phyloP scores from a whole-genome alignment of 1,139 yeast species.

The Casaregolazyma lundiana region DNA sequence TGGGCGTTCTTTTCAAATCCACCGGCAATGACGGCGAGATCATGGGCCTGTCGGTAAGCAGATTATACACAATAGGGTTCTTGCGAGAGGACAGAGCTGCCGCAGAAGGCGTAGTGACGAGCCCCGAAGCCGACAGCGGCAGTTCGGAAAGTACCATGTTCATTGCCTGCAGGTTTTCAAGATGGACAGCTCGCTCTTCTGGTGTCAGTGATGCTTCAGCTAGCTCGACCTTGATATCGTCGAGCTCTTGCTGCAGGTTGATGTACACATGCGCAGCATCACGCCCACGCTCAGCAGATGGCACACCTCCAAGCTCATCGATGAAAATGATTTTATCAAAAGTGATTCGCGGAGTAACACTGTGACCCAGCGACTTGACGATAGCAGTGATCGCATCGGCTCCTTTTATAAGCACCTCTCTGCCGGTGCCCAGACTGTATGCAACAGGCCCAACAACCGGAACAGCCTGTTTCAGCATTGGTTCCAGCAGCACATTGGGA shows the following conservation, averaged over 20 bases:
- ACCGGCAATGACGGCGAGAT: slow-evolving; percentile 90
- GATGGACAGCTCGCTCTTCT: slow-evolving; percentile 45
- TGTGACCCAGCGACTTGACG: slow-evolving; percentile 30
- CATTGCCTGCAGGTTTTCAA: slow-evolving; percentile 53
- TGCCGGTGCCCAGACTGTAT: slow-evolving; percentile 39
- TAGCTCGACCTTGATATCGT: slow-evolving; percentile 60
- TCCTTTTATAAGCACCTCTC: slow-evolving; percentile 37
- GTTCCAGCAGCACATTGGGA: slow-evolving; percentile 36
- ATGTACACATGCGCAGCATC: slow-evolving; percentile 79
- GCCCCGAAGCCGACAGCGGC: slow-evolving; percentile 48
- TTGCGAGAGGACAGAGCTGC: slow-evolving; percentile 38
- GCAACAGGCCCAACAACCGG: slow-evolving; percentile 63
- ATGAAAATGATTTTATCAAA: slow-evolving; percentile 78
- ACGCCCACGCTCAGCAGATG: slow-evolving; percentile 63
- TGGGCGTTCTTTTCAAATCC: slow-evolving; percentile 49
- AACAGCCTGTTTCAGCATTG: slow-evolving; percentile 41
- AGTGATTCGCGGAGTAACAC: slow-evolving; percentile 39
- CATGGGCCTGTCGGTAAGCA: slow-evolving; percentile 87
- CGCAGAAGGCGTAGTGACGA: slow-evolving; percentile 47
- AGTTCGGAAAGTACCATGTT: slow-evolving; percentile 41
- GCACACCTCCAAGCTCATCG: slow-evolving; percentile 85
- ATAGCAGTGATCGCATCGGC: slow-evolving; percentile 36
- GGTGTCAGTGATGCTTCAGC: slow-evolving; percentile 49
- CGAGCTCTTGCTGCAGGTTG: slow-evolving; percentile 77
- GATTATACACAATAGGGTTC: slow-evolving; percentile 84